Conservation (phyloP, 164 flowering plant genomes). For the Saururus chinensis region DNA sequence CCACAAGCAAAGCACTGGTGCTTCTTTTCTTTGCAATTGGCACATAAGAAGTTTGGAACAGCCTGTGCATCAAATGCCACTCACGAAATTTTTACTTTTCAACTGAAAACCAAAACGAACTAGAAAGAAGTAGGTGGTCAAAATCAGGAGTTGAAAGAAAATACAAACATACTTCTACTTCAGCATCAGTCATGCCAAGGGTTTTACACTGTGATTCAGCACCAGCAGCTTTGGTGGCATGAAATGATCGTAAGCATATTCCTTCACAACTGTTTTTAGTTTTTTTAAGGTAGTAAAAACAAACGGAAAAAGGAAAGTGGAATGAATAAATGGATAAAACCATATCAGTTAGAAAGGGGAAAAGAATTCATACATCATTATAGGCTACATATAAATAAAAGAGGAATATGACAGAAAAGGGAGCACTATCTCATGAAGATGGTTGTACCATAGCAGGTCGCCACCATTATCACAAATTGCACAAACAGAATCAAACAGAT, state of each 20-base stretch:
- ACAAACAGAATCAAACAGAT: conserved; percentile 63
- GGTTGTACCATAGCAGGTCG: conserved; percentile 46
- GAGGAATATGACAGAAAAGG: not conserved
- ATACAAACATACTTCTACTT: conserved; percentile 42
- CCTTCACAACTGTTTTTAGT: conserved; percentile 64
- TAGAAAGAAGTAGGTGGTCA: not conserved
- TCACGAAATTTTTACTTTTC: not conserved
- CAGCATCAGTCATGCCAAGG: conserved; percentile 37
- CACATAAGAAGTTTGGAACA: conserved; percentile 36
- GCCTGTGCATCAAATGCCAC: conserved; percentile 32
- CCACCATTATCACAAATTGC: conserved; percentile 90
- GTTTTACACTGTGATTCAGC: conserved; percentile 40
- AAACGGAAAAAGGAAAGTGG: not conserved
- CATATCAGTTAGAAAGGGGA: not conserved
- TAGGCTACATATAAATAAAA: not conserved
- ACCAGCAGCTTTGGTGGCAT: conserved; percentile 52
- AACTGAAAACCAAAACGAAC: not conserved
- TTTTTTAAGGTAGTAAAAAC: not conserved
- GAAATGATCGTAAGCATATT: conserved; percentile 77
- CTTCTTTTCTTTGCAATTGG: conserved; percentile 54
- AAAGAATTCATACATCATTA: too few relatives aligned
- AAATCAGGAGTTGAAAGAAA: not conserved
- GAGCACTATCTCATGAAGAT: not conserved
- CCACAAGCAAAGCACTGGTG: conserved; percentile 90
- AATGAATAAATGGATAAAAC: too few relatives aligned